Conservation (phyloP, 768 basidiomycete species). For the Leccinum pellstonianum region DNA sequence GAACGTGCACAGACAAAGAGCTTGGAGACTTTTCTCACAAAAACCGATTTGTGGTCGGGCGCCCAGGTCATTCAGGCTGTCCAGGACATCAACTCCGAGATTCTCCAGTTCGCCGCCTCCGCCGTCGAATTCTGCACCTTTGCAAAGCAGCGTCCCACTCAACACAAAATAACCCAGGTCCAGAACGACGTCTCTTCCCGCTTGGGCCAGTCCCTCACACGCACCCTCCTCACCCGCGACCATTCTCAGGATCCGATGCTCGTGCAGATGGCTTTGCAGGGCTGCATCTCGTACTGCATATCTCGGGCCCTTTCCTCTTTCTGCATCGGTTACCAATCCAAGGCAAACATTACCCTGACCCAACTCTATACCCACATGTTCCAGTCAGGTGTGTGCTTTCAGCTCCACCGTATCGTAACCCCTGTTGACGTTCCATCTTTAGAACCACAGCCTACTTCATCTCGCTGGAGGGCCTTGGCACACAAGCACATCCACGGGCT, state of each 20-base stretch:
- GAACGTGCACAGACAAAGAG: slow-evolving; percentile 56
- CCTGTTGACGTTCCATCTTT: slow-evolving; percentile 10
- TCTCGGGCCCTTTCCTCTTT: slow-evolving; percentile 68
- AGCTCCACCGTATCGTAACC: slow-evolving; percentile 11
- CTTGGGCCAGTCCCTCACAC: slow-evolving; percentile 60
- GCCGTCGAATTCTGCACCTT: slow-evolving; percentile 69
- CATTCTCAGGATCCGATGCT: slow-evolving; percentile 75
- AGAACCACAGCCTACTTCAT: slow-evolving; percentile 78
- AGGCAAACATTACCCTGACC: slow-evolving; percentile 62
- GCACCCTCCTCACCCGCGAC: slow-evolving; percentile 59
- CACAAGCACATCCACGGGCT: slow-evolving; percentile 66
- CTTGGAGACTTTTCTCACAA: slow-evolving; percentile 67
- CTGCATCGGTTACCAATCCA: slow-evolving; percentile 71
- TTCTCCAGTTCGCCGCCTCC: slow-evolving; percentile 75
- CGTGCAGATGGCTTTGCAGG: slow-evolving; percentile 74
- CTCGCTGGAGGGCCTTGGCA: slow-evolving; percentile 74
- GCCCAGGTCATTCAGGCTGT: slow-evolving; percentile 77
- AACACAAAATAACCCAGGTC: slow-evolving; percentile 46
- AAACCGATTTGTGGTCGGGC: slow-evolving; percentile 73
- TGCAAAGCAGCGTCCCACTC: slow-evolving; percentile 39
- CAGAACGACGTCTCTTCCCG: slow-evolving; percentile 61
- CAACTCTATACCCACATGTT: slow-evolving; percentile 62
- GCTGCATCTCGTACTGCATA: slow-evolving; percentile 64
- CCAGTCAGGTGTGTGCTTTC: slow-evolving; percentile 42
- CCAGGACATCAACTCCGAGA: slow-evolving; percentile 77